Evolutionary conservation across 2,329 filamentous ascomycete species (phyloP).

Genomic region (Tolypocladium cylindrosporum): DNA sequence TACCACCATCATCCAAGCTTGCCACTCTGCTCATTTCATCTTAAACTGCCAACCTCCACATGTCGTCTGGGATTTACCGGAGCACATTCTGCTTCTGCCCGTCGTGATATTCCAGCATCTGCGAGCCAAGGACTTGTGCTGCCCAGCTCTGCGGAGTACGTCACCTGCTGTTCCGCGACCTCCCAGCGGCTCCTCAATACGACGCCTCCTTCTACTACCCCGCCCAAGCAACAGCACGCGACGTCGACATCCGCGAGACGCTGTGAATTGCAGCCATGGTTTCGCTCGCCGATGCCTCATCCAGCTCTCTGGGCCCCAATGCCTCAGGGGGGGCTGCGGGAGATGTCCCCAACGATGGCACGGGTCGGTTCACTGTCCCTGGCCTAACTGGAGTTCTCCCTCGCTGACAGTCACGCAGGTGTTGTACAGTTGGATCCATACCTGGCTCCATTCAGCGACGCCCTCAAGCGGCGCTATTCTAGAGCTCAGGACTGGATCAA

Average conservation of each 20-base stretch:
- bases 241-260: not conserved
- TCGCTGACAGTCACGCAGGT: slow-evolving; percentile 40
- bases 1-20: not conserved
- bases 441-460: slow-evolving; percentile 73
- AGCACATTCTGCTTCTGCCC: not conserved
- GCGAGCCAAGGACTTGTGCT: not conserved
- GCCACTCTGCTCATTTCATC: not conserved
- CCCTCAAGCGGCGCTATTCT: slow-evolving; percentile 64
- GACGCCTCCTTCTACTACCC: not conserved
- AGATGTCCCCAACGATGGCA: slow-evolving; percentile 57
- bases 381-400: not conserved
- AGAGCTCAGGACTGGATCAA: slow-evolving; percentile 83
- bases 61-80: not conserved
- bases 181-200: not conserved
- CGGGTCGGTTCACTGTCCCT: slow-evolving; percentile 40
- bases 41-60: not conserved
- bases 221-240: not conserved
- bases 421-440: slow-evolving; percentile 83
- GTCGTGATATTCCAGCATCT: not conserved
- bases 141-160: not conserved
- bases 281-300: not conserved
- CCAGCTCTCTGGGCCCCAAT: not conserved
- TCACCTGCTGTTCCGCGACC: not conserved
- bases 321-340: slow-evolving; percentile 28
- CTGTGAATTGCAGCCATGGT: not conserved